phyloP scores from a whole-genome alignment of 2,329 filamentous ascomycete genomes.

The Ilyonectria robusta region DNA sequence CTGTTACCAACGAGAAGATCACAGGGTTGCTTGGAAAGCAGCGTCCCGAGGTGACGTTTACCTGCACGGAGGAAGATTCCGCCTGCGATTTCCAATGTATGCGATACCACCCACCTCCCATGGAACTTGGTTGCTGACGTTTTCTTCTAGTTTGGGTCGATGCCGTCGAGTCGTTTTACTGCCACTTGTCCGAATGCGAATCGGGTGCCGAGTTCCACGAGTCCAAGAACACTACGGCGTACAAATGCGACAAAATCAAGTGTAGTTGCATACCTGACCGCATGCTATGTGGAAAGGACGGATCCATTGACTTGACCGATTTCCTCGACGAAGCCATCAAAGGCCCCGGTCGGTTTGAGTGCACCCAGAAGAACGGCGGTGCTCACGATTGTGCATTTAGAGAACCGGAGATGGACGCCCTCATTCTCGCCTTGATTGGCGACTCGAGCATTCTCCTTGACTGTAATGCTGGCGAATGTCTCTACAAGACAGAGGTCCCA shows the following conservation, averaged over 20 bases:
- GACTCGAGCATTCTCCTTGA: constrained; percentile 89
- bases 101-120: constrained; percentile 45
- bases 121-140: constrained; percentile 25
- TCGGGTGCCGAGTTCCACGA: constrained; percentile 79
- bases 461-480: constrained; percentile 90
- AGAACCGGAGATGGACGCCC: constrained; percentile 91
- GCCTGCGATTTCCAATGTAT: constrained; percentile 96
- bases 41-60: constrained; percentile 94
- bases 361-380: constrained; percentile 75
- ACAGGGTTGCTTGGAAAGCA: constrained; percentile 86
- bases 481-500: constrained; percentile 93
- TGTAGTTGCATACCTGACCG: constrained; percentile 92
- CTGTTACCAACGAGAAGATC: constrained; percentile 97
- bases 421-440: constrained; percentile 91
- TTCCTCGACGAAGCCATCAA: constrained; percentile 87
- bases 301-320: constrained; percentile 91
- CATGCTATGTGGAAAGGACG: constrained; percentile 93
- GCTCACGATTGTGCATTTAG: constrained; percentile 83
- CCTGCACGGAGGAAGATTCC: constrained; percentile 80
- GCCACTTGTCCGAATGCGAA: constrained; percentile 84
- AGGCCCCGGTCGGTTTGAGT: constrained; percentile 89
- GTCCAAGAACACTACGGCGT: constrained; percentile 83
- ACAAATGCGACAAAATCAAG: constrained; percentile 86
- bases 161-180: constrained; percentile 95
- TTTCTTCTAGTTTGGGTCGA: constrained; percentile 86